Conservation (phyloP, 202 grass and related monocot species). For the Digitaria exilis region DNA sequence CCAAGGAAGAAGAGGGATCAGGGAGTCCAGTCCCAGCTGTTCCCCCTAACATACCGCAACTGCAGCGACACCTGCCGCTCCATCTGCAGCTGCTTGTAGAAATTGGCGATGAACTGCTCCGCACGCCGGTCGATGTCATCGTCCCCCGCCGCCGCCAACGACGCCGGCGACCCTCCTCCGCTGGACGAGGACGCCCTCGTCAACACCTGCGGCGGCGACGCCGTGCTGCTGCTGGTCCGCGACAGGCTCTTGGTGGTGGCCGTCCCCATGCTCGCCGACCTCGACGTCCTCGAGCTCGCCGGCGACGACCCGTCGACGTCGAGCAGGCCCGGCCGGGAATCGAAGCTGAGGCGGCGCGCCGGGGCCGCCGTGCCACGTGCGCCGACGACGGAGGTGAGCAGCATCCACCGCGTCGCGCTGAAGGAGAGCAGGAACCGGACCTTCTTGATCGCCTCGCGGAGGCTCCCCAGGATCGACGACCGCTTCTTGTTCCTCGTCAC, state of each 20-base stretch:
- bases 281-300: slow-evolving; percentile 25
- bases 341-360: slow-evolving; percentile 49
- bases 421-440: slow-evolving; percentile 76
- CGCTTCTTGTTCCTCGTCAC: background rate
- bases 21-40: slow-evolving; percentile 46
- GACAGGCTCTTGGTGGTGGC: slow-evolving; percentile 44
- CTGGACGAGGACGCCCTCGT: slow-evolving; percentile 28
- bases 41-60: slow-evolving; percentile 52
- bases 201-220: slow-evolving; percentile 20
- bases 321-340: slow-evolving; percentile 43
- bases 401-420: slow-evolving; percentile 63
- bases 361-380: background rate
- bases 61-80: slow-evolving; percentile 83
- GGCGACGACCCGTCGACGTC: slow-evolving; percentile 33
- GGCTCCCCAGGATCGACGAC: slow-evolving; percentile 41
- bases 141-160: background rate
- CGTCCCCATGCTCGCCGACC: slow-evolving; percentile 44
- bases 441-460: slow-evolving; percentile 59
- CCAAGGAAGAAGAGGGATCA: background rate
- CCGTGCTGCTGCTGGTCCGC: slow-evolving; percentile 51
- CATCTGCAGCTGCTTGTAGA: slow-evolving; percentile 71
- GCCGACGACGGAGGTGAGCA: slow-evolving; percentile 39
- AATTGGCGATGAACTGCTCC: slow-evolving; percentile 66
- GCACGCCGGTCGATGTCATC: slow-evolving; percentile 64
- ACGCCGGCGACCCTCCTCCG: background rate